These are phyloP conservation scores for Dryadomyces quercus-mongolicae DNA, from an alignment of 2,329 filamentous ascomycete genomes.

Conservation along the genomic window DNA sequence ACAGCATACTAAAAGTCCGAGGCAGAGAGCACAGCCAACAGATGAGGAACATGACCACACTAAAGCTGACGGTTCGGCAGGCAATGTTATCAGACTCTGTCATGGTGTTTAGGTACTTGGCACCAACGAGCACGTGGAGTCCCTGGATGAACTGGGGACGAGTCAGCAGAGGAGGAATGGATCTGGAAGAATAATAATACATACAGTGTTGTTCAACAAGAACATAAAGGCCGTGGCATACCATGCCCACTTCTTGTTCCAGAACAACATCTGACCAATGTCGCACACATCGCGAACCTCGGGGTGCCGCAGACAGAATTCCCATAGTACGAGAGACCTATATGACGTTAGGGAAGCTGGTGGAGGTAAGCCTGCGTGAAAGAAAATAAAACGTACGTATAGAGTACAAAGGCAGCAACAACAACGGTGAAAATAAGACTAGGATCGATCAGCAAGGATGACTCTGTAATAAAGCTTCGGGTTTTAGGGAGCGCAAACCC, in stretches of 20 bases:
- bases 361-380: too few species aligned
- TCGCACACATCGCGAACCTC: constrained; percentile 90
- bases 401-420: constrained; percentile 67
- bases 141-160: constrained; percentile 28
- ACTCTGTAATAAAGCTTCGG: constrained; percentile 1
- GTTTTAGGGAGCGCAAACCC: constrained; percentile 29
- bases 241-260: constrained; percentile 64
- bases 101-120: constrained; percentile 86
- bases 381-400: constrained; percentile 71
- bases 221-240: constrained; percentile 72
- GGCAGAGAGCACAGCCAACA: constrained; percentile 73
- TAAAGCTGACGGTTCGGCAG: constrained; percentile 70
- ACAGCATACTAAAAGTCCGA: constrained; percentile 70
- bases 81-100: constrained; percentile 49
- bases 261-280: constrained; percentile 91
- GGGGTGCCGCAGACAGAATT: constrained; percentile 82
- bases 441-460: constrained; percentile 9
- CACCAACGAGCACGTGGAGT: constrained; percentile 72
- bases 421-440: constrained; percentile 68
- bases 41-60: constrained; percentile 59
- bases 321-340: constrained; percentile 53
- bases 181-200: not conserved
- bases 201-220: constrained; percentile 70
- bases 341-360: constrained; percentile 31
- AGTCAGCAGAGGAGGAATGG: not conserved